Evolutionary conservation across 805 yeast genomes (phyloP), one percentile per base, ranked within the genome.

Genomic region (Cyberlindnera mississippiensis): DNA sequence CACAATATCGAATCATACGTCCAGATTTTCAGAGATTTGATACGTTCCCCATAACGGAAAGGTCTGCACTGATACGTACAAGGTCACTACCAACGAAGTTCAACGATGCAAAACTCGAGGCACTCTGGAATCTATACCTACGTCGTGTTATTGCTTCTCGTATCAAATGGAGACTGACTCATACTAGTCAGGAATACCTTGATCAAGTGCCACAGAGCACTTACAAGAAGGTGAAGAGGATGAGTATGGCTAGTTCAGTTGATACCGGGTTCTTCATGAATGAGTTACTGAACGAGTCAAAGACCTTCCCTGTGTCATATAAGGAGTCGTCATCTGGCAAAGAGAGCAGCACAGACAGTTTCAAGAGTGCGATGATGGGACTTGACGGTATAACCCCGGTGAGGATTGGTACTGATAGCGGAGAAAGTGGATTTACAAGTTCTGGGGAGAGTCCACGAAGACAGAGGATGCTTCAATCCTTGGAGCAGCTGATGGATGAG

Each of bases 41-140:
- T 28, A 45, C 51, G 8, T 34, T 29, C 29, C 53, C 56, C 3
- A n/a, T 45, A 5, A 35, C 45, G 1, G 35, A 41, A 9, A 19
- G 28, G 17, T 37, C 45, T 2, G 12, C 35, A 5, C 14, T 57
- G 2, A 4, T 39, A 0, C 38, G 60, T 14, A 47, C 60, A 9
- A 46, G 35, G n/a, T 57, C 61, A 2, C 31, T 53, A 9, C 60
- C 62, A 5, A 17, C 46, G 2, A 41, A 37, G 3, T 35, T 44
- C 29, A 38, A 43, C 16, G 40, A 46, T 10, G 49, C 45, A 22
- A 40, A 37, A 7, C 14, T 55, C 3, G 49, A 53, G 27, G 45
- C 49, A 0, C 28, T 66, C 2, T 67, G 71, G 71, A 58, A 52
- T 33, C 37, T 59, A 35, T 66, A 66, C 39, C 38, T 66, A 27